These are phyloP conservation scores for Kappamyces sp. DNA, from an alignment of 192 early-diverging fungal species.

Conservation along the genomic window DNA sequence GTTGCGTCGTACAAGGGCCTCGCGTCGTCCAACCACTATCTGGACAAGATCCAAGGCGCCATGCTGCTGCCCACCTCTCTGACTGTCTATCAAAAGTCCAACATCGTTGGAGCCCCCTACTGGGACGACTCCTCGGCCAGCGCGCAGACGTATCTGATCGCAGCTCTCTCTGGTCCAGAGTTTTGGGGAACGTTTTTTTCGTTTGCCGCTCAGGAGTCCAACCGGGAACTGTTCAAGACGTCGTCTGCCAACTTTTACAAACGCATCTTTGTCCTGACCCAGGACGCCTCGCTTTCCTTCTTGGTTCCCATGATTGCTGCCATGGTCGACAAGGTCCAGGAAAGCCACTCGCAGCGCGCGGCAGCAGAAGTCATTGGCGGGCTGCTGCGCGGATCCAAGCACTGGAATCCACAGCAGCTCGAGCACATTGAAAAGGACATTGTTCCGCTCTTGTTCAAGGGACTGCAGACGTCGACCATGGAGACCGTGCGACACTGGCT, in stretches of 20 bases:
- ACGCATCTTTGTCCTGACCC: conserved; percentile 66
- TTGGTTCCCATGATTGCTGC: conserved; percentile 51
- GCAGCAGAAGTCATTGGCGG: conserved; percentile 45
- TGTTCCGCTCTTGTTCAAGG: conserved; percentile 53
- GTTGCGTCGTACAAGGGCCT: no score
- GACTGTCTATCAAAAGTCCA: conserved; percentile 1
- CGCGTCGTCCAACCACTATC: not conserved
- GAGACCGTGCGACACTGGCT: conserved; percentile 79
- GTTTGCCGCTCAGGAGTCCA: conserved; percentile 62
- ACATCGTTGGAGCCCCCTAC: conserved; percentile 33
- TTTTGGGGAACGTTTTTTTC: conserved; percentile 67
- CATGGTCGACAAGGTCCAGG: conserved; percentile 49
- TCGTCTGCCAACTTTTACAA: conserved; percentile 59
- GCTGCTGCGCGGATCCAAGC: conserved; percentile 79
- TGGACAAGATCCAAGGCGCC: not conserved
- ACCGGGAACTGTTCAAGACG: conserved; percentile 44
- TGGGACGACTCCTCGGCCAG: conserved; percentile 55
- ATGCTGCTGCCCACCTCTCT: conserved; percentile 36
- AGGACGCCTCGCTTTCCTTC: conserved; percentile 48
- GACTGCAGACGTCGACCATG: conserved; percentile 59
- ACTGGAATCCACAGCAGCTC: conserved; percentile 57
- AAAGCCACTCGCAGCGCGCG: conserved; percentile 46
- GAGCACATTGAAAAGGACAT: conserved; percentile 67
- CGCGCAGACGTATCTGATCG: conserved; percentile 49
- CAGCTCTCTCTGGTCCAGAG: conserved; percentile 40